Conservation (phyloP, 1,139 yeast species). For the Taiozyma sp. region DNA sequence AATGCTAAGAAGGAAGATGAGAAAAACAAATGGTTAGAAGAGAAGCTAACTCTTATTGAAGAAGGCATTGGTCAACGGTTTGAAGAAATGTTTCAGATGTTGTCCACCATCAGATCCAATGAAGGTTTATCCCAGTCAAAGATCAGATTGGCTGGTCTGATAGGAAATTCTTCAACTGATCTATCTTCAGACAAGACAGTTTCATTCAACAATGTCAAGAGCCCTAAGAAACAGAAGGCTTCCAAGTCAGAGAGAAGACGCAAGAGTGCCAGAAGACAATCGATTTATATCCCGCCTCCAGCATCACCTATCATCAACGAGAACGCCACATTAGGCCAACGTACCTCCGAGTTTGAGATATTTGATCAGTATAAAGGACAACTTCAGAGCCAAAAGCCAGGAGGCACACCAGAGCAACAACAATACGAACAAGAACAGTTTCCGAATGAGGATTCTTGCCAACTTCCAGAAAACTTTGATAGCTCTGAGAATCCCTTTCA, state of each 20-base stretch:
- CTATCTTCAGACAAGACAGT: slow-evolving; percentile 19
- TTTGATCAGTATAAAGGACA: background rate
- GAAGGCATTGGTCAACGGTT: slow-evolving; percentile 37
- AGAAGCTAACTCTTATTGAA: slow-evolving; percentile 36
- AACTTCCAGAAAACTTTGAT: background rate
- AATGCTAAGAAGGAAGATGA: slow-evolving; percentile 28
- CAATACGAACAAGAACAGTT: background rate
- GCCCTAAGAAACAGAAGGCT: slow-evolving; percentile 13
- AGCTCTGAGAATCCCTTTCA: slow-evolving; percentile 5
- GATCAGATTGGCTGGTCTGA: slow-evolving; percentile 6
- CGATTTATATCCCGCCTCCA: slow-evolving; percentile 30
- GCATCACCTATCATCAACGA: slow-evolving; percentile 13
- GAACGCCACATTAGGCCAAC: background rate
- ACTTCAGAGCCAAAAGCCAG: background rate
- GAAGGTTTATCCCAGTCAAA: slow-evolving; percentile 29
- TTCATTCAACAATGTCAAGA: slow-evolving; percentile 17
- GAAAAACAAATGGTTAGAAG: slow-evolving; percentile 29
- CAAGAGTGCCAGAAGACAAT: slow-evolving; percentile 34
- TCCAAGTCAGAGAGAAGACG: slow-evolving; percentile 28
- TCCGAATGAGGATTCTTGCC: background rate
- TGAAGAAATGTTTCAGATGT: slow-evolving; percentile 39
- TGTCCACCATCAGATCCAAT: slow-evolving; percentile 31
- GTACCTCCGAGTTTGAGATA: slow-evolving; percentile 3
- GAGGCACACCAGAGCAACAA: background rate
- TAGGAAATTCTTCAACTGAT: slow-evolving; percentile 5